phyloP scores from a whole-genome alignment of 2,329 filamentous ascomycete species.

The Didymella pinodella region DNA sequence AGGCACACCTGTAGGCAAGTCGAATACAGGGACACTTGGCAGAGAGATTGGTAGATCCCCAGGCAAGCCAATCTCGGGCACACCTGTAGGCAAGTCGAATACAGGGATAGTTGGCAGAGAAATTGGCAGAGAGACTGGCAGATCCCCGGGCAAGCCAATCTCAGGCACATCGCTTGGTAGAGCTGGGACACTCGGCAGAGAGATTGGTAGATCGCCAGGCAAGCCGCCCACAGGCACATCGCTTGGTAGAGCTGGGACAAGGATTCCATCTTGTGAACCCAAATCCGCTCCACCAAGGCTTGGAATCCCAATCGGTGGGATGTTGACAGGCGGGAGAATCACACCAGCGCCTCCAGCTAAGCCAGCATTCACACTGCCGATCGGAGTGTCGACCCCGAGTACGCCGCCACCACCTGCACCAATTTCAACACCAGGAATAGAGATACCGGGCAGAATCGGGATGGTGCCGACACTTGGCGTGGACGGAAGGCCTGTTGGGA shows the following conservation, averaged over 20 bases:
- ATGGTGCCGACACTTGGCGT: neutral
- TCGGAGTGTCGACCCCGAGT: constrained; percentile 1
- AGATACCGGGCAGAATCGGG: neutral
- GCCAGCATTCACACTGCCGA: neutral
- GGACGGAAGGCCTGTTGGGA: neutral
- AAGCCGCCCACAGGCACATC: neutral
- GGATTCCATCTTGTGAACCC: neutral
- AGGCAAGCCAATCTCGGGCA: too few relatives aligned
- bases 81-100: too few relatives aligned
- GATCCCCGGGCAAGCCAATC: too few relatives aligned
- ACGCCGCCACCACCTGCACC: neutral
- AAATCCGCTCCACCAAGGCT: neutral
- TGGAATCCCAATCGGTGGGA: neutral
- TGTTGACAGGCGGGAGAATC: neutral
- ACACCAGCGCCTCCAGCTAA: neutral
- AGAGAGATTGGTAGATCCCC: too few relatives aligned
- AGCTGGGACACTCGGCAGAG: too few relatives aligned
- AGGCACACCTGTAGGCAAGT: too few relatives aligned
- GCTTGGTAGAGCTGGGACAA: neutral
- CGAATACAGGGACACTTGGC: too few relatives aligned
- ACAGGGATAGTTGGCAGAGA: neutral
- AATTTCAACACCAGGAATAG: neutral
- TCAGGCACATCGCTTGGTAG: too few relatives aligned
- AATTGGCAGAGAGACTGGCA: neutral
- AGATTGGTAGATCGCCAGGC: too few relatives aligned